Base-by-base conservation (phyloP, 2,329 filamentous ascomycete species). In the Grosmannia clavigera region DNA sequence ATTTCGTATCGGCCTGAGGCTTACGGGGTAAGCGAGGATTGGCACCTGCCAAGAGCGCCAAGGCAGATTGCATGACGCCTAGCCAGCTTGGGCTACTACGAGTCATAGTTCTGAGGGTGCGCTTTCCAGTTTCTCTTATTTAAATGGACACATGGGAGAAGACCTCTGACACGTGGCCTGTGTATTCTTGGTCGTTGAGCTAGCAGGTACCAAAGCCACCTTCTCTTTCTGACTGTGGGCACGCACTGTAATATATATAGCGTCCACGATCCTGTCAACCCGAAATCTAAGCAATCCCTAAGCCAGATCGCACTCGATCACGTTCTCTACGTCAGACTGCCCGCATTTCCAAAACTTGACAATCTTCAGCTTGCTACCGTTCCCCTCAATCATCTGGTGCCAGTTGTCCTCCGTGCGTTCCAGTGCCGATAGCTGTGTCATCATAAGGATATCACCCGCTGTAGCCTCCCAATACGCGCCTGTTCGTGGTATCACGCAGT, bases 291-390 rank as follows among this genome's bases (percentile, higher is more conserved):
- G 1, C 43, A 6, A 9, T 19, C 22, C 25, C 35, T 56, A 56
- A 2, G 56, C 60, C 50, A 71, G 59, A 58, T 73, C 71, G 52
- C 68, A 70, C 63, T 75, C 72, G 27, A 75, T 73, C 54, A 74
- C 51, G 40, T 70, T 74, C 65, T 74, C 71, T 1, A 72, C 68
- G 2, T 68, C 71, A 22, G 70, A 50, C 29, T 55, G 66, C 0
- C 64, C 68, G 0, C 61, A 66, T 2, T 61, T 67, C 66, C 69
- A 75, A 43, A 75, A 70, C 10, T 69, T 68, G 29, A 65, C 63
- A 27, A 75, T 69, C 31, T 35, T 50, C 27, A 58, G 43, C 61
- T 66, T 70, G 40, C 75, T 61, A 0, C 72, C 71, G 3, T 68
- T 57, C 10, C 57, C 61, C 58, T 62, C 61, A 12, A 62, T 54